A percentile compares a stretch with the other conserved stretches of the same genome.
These are phyloP conservation scores for Cyberlindnera amylophila DNA, from an alignment of 805 yeast species.

Conservation along the genomic window DNA sequence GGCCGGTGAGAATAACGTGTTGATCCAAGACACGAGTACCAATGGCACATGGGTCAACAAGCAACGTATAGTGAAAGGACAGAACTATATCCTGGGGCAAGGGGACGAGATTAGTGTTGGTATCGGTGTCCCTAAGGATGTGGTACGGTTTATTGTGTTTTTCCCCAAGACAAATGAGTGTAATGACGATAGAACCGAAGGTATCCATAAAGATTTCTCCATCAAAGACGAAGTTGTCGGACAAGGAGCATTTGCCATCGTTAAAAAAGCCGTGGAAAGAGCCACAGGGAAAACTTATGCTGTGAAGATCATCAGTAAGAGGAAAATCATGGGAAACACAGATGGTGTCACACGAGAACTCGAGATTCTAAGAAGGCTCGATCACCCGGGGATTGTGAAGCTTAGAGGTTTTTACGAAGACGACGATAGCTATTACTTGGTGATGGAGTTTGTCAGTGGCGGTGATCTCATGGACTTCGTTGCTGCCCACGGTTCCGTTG, in stretches of 20 bases:
- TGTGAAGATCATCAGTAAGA: constrained; percentile 81
- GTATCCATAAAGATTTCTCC: constrained; percentile 67
- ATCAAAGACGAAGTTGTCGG: constrained; percentile 85
- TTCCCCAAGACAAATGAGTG: constrained; percentile 26
- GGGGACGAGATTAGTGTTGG: constrained; percentile 95
- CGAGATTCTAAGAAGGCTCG: constrained; percentile 67
- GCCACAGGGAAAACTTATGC: constrained; percentile 84
- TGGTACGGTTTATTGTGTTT: constrained; percentile 44
- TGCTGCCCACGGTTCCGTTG: constrained; percentile 85
- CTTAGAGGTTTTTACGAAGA: constrained; percentile 86
- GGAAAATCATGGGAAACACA: constrained; percentile 73
- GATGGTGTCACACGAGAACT: constrained; percentile 86
- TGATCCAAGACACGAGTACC: constrained; percentile 66
- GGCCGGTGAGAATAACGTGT: constrained; percentile 52
- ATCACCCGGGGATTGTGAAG: constrained; percentile 83
- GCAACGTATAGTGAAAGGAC: constrained; percentile 64
- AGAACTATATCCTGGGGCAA: constrained; percentile 76
- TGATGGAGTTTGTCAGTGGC: constrained; percentile 94
- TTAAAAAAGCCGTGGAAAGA: constrained; percentile 84
- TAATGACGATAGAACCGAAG: constrained; percentile 29
- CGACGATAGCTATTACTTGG: constrained; percentile 71
- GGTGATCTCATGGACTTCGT: constrained; percentile 98
- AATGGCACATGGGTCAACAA: constrained; percentile 91
- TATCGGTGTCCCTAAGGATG: constrained; percentile 73
- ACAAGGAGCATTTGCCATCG: constrained; percentile 98